Evolutionary conservation across 108 stramenopile species (phyloP), one percentile per base, ranked within the genome.

Genomic region (Thalassiosira profunda): DNA sequence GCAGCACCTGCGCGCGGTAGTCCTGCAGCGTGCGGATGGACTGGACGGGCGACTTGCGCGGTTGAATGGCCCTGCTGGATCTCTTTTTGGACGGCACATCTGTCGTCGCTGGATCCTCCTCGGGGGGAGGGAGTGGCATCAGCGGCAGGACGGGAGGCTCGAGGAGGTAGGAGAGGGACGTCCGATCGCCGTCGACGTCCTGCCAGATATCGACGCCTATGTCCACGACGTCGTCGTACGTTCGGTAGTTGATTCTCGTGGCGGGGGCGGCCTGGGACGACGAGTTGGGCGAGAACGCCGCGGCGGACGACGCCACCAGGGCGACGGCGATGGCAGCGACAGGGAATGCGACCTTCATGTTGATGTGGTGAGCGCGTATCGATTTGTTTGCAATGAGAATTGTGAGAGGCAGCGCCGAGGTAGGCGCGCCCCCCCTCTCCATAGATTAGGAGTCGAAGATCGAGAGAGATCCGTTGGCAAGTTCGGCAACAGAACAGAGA

Each of bases 171-270:
- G 66, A 37, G 0, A 67, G 66, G 5, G 66, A 42, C 49, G 34
- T 52, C 1, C 66, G 66, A 43, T 67, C 55, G 9, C 43, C 53
- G 34, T 67, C 66, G 9, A 56, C 53, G 26, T 67, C 66, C 23
- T 42, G 33, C 59, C 59, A 61, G 2, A 42, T 43, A 21, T 56
- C 26, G 26, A n/a, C n/a, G n/a, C n/a, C n/a, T 28, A 51, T 18
- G 28, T 40, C 38, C 14, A 5, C 15, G 49, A 47, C 25, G 25
- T 51, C 49, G 7, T 51, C 14, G 18, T 28, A 51, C 14, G 28
- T 28, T 28, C 49, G 28, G 6, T 51, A 51, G n/a, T 3, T 28
- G 5, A 51, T 26, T 4, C 49, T 26, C n/a, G 49, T 51, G 18
- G 3, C 17, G 49, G 7, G 31, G 30, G 9, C 15, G 8, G 2